These are phyloP conservation scores for Phytopythium ostracodes DNA, from an alignment of 352 stramenopile genomes.

Conservation along the genomic window DNA sequence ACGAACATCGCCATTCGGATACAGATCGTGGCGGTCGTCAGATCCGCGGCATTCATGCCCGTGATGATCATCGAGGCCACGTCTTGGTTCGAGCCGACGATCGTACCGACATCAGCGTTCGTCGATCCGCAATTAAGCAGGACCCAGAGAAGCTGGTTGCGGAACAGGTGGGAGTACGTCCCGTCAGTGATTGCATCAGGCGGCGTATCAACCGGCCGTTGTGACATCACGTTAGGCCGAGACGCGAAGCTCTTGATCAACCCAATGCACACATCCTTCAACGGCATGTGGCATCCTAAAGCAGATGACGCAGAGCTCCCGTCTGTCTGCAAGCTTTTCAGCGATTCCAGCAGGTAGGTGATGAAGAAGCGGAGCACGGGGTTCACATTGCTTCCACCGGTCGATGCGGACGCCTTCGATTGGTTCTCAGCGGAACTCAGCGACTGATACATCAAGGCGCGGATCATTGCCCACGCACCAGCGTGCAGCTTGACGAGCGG, in stretches of 20 bases:
- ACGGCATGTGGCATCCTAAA: constrained; percentile 14
- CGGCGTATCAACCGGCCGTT: constrained; percentile 1
- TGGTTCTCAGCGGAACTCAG: constrained; percentile 21
- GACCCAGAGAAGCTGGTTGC: constrained; percentile 77
- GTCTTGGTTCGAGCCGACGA: constrained; percentile 51
- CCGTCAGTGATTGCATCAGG: constrained; percentile 12
- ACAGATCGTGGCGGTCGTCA: constrained; percentile 67
- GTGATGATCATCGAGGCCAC: constrained; percentile 59
- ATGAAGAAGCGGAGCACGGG: constrained; percentile 51
- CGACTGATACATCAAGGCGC: constrained; percentile 81
- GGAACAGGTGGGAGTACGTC: constrained; percentile 55
- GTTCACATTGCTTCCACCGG: constrained; percentile 25
- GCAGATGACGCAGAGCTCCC: neutral
- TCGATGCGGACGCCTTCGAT: constrained; percentile 7
- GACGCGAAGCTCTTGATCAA: constrained; percentile 58
- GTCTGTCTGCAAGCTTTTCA: constrained; percentile 17
- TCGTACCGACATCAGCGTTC: constrained; percentile 50
- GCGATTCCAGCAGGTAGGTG: constrained; percentile 59
- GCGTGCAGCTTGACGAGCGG: constrained; percentile 74
- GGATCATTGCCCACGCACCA: constrained; percentile 70
- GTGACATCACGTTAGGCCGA: constrained; percentile 7
- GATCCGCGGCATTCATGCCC: constrained; percentile 55
- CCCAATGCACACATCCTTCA: constrained; percentile 67
- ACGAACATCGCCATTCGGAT: constrained; percentile 84
- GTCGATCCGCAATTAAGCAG: constrained; percentile 66